Conservation (phyloP, 2,329 filamentous ascomycete species). For the Fusarium sp. region DNA sequence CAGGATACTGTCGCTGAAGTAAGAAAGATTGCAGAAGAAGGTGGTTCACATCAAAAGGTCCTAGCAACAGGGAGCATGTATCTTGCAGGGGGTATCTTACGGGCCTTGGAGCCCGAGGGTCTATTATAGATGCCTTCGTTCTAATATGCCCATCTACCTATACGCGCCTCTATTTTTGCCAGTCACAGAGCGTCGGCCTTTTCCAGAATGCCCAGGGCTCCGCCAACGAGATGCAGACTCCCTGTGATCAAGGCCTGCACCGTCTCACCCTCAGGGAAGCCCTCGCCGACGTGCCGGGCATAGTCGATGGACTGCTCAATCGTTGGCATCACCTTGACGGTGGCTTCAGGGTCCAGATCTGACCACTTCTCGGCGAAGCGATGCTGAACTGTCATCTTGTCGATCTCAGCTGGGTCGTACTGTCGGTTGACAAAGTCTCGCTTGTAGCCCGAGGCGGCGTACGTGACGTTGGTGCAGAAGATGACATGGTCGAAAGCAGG, state of each 20-base stretch:
- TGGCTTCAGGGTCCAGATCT: constrained; percentile 58
- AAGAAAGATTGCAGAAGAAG: constrained; percentile 53
- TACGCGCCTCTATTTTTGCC: background rate
- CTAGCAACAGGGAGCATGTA: constrained; percentile 88
- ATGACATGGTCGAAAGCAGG: constrained; percentile 76
- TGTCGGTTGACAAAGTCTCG: constrained; percentile 69
- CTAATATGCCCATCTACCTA: constrained; percentile 9
- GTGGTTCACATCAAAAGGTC: constrained; percentile 63
- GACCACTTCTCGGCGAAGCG: constrained; percentile 65
- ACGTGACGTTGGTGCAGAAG: constrained; percentile 83
- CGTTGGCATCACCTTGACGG: constrained; percentile 61
- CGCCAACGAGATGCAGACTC: constrained; percentile 72
- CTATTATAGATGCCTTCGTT: constrained; percentile 45
- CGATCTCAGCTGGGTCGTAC: constrained; percentile 63
- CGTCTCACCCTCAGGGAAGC: constrained; percentile 47
- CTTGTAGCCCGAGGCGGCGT: constrained; percentile 63
- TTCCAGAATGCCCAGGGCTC: constrained; percentile 63
- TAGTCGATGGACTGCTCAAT: constrained; percentile 67
- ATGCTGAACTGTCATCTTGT: constrained; percentile 64
- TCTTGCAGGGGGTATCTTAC: constrained; percentile 82
- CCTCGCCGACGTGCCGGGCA: constrained; percentile 53
- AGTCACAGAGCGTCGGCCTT: constrained; percentile 56
- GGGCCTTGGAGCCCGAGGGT: constrained; percentile 70
- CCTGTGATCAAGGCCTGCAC: constrained; percentile 69
- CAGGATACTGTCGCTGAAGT: constrained; percentile 75